Base-by-base conservation (phyloP, 2,329 filamentous ascomycete genomes). In the Arthrocladium fulminans region DNA sequence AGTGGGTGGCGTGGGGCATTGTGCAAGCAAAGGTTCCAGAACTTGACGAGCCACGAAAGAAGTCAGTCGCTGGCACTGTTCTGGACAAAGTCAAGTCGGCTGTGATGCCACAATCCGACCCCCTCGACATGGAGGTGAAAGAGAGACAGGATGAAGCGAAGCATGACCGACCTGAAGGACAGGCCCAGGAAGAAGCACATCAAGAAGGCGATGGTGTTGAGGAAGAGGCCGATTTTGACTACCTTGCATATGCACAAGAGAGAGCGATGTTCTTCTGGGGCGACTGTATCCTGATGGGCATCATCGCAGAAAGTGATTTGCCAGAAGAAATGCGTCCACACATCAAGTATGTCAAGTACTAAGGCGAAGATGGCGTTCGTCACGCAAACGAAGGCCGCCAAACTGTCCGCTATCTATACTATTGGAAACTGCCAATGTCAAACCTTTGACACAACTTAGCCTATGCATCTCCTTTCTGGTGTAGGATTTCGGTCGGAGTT, bases 1-100 rank as follows among this genome's bases (percentile, higher is more conserved):
- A 86, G 67, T 98, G 92, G 92, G 80, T 94, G 20, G 86, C 88
- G 1, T 98, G 92, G 92, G 92, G 92, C 20, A 87, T 97, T 53
- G 85, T 98, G 45, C 92, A 98, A 68, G 90, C 92, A 41, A 89
- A 92, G 63, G 75, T 94, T 1, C 81, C 86, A 0, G 86, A 82
- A 0, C 73, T 90, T 63, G 79, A 83, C 45, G 66, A 67, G 49
- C 66, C 63, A 9, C 58, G 19, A 34, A 58, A 42, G 44, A 49
- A 42, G 35, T 47, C 25, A 9, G 27, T 64, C 37, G 48, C 53
- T 41, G 55, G 47, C 10, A 48, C 49, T n/a, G 54, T 57, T 37
- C 49, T 52, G 34, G 51, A 50, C 10, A 59, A 52, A 17, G 52
- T 54, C 22, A 57, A 52, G 34, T 58, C 60, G 17, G 19, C 22